Evolutionary conservation across 2,329 filamentous ascomycete genomes (phyloP), one percentile per base, ranked within the genome.

Genomic region (Cladosporium sp.): DNA sequence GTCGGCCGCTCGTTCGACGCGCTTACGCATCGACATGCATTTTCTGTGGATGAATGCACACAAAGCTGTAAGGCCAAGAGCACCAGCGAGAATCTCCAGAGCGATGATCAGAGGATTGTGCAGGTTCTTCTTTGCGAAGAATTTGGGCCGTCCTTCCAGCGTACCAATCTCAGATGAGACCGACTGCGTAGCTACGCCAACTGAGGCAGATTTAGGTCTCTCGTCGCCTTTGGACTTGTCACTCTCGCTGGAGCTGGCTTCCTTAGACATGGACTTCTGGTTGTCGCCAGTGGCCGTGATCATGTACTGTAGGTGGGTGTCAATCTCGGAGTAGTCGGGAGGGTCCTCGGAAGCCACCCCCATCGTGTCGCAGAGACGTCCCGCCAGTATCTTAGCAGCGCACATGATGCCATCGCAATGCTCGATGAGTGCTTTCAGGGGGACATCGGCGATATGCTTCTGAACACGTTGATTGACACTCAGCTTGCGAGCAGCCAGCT

Each of bases 1-100:
- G 51, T 81, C 77, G 18, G 85, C 83, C 10, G 83, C 80, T 28
- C 84, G 79, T 65, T 87, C 85, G 14, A 81, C 82, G 65, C 82
- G 80, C 32, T 79, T 80, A 34, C 83, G 81, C 26, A 80, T 78
- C 60, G 82, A 82, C 69, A 81, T 80, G 67, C 80, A 85, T 67
- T 81, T 81, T 65, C 79, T 76, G 26, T 78, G 79, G 63, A 84
- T 77, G 49, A 81, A 75, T 5, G 77, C 74, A 69, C 82, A 76
- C 2, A 83, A 69, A 39, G 79, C 79, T 36, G 77, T 75, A 28
- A 83, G 79, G 63, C 82, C 79, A 23, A 83, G 72, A 6, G 81
- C 66, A 32, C 78, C 73, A 3, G 81, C 71, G 14, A 85, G 75
- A n/a, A 80, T 73, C 48, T 81, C 76, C 3, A 84, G 71, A 3